Base-by-base conservation (phyloP, 805 yeast species). In the Clavispora fructus region DNA sequence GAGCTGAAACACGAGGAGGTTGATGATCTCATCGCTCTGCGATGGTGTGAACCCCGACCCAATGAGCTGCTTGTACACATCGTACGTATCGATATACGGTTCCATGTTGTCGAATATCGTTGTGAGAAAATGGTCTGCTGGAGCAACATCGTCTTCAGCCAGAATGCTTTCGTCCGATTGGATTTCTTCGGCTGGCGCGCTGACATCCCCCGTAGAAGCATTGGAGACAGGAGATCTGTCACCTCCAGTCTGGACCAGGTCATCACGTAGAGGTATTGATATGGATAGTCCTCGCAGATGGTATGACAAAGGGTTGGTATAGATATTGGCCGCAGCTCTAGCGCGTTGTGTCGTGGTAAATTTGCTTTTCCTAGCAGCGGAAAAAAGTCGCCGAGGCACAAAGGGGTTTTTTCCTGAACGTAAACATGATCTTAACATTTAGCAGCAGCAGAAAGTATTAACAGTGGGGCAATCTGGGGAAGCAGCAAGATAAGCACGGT, bases 11-110 rank as follows among this genome's bases (percentile, higher is more conserved):
- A 69, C 55, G 61, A 82, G 59, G 39, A 80, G 60, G 12, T 69
- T 65, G 60, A 87, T 71, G 6, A 87, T 63, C 19, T 76, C 68
- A 42, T 79, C 83, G 11, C 89, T 73, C 61, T 88, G 92, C 4
- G 64, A 64, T 0, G 74, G 73, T 0, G 79, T 77, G 58, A 83
- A 84, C 2, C 89, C 90, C 1, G 85, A 69, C 0, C 61, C 58
- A 14, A 61, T 61, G 16, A 88, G 71, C 43, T 77, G 75, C 17
- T 75, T 70, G 56, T 71, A 84, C 0, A 85, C 78, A 35, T 67
- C 70, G 62, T 82, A 71, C 0, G 77, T 71, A 49, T 71, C 75
- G 60, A 71, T 58, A 48, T 69, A 71, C 1, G 77, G 77, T 42
- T 71, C 77, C 67, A 67, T 61, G 30, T 65, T 60, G 16, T 64